Percentiles rank a stretch among this genome's conserved stretches.
These are phyloP conservation scores for Silene uniflora DNA, from an alignment of 148 eudicot species.

Conservation along the genomic window DNA sequence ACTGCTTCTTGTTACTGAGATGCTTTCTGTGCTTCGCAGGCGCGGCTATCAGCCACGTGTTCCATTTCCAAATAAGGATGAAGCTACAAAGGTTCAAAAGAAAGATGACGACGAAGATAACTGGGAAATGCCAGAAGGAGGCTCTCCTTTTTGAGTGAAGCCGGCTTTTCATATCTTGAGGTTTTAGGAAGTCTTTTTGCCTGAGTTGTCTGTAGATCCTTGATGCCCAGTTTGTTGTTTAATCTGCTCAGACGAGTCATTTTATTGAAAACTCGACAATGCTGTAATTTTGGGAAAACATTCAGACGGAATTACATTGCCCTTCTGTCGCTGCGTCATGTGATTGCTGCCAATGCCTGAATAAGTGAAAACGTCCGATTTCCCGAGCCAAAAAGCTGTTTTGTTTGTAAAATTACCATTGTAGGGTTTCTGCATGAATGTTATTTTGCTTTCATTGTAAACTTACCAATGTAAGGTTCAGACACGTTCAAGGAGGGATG, in stretches of 20 bases:
- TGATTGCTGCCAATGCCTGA: neutral
- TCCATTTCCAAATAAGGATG: conserved; percentile 35
- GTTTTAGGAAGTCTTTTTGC: no score
- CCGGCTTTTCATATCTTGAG: neutral
- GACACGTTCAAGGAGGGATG: no score
- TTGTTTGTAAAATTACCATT: no score
- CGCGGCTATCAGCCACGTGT: conserved; percentile 33
- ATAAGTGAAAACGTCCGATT: no score
- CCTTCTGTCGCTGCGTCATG: neutral
- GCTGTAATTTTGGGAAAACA: neutral
- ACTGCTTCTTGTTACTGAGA: neutral
- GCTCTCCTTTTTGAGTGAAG: conserved; percentile 37
- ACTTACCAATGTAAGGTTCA: no score
- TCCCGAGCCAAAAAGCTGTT: no score
- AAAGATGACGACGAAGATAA: conserved; percentile 56
- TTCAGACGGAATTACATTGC: neutral
- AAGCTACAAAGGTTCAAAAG: conserved; percentile 35
- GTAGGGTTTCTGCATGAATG: no score
- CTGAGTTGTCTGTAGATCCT: neutral
- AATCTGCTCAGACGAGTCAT: neutral
- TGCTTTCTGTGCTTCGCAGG: conserved; percentile 28
- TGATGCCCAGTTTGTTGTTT: neutral
- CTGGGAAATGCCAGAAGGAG: conserved; percentile 69
- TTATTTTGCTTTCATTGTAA: no score
- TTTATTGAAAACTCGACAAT: neutral